Base-by-base conservation (phyloP, 805 yeast genomes). In the Wickerhamiella brachini region DNA sequence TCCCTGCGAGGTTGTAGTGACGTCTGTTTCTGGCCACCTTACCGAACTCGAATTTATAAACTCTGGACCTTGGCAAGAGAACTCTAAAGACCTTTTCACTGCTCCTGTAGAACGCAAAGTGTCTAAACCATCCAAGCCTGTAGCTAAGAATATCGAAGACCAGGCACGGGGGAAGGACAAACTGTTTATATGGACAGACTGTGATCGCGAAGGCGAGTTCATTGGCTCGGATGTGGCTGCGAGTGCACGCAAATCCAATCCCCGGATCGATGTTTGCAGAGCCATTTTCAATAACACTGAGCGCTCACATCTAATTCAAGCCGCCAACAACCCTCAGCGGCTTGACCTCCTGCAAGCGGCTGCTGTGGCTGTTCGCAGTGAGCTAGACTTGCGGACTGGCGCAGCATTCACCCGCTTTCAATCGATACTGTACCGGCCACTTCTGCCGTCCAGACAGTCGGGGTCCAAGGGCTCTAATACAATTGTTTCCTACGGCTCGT, bases 101-200 rank as follows among this genome's bases (percentile, higher is more conserved):
- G 93, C 89, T 2, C 86, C 90, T 0, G 63, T 83, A 5, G 70
- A 71, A 44, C 58, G 56, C 12, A 62, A 65, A 2, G 62, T 71
- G 31, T 70, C 72, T 12, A 65, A 69, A 43, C 73, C 72, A 46
- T 73, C 72, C 52, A 58, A 57, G 52, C 69, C 68, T 31, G 74
- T 87, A 21, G 81, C 81, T 2, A 66, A 70, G 10, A 93, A 90
- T 62, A 86, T 93, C 47, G 65, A 74, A 29, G 65, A 65, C 3
- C 87, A 87, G 61, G 84, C 88, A 4, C 64, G 80, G 42, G 61
- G 60, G 18, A 77, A 85, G 5, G 76, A 79, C 49, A 69, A 69
- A 41, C 67, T 93, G 50, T 85, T 87, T 85, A 86, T 93, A 7
- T 93, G 98, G 97, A 93, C 98, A 0, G 99, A 93, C 73, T 93